Base-by-base conservation (phyloP, 768 basidiomycete species). In the Candolleomyces aberdarensis region DNA sequence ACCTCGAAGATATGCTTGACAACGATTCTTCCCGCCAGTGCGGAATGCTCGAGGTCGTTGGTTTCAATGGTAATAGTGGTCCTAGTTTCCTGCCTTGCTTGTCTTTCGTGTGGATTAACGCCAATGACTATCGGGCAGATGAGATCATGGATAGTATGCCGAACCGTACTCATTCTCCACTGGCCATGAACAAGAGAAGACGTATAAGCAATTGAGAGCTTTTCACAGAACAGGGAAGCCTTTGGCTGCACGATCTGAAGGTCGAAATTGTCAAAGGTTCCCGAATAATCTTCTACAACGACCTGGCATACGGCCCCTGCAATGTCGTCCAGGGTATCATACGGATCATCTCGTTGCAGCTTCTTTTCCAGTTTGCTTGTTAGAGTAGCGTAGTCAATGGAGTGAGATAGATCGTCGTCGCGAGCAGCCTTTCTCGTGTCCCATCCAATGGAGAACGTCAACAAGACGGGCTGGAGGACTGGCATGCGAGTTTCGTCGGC, bases 341-440 rank as follows among this genome's bases (percentile, higher is more conserved):
- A 84, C 6, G 60, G 31, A 63, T 61, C 63, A 63, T 26, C 71
- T 62, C 14, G 31, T 15, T 44, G 43, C 65, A 63, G 78, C 36
- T 68, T 26, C 66, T 66, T 64, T 65, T 67, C 64, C 49, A 74
- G 59, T 69, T 7, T 20, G 3, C 71, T 63, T 7, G 70, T 78
- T 11, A 86, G 70, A 5, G 77, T 67, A 1, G 83, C 82, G 66
- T 93, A 93, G 74, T 92, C 83, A 61, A 92, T 78, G 0, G 88
- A 86, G 61, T 81, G 72, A 0, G 72, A 65, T 3, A 89, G 74
- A 65, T 86, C 78, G 69, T 91, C 88, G 6, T 75, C 68, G 0
- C 65, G 62, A 11, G 85, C 87, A 2, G 87, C 76, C 0, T 65
- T 58, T 9, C 78, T 71, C 26, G 90, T 70, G 64, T 86, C 78